Conservation (phyloP, 192 early-diverging fungal species). For the Phycomyces blakesleeanus region DNA sequence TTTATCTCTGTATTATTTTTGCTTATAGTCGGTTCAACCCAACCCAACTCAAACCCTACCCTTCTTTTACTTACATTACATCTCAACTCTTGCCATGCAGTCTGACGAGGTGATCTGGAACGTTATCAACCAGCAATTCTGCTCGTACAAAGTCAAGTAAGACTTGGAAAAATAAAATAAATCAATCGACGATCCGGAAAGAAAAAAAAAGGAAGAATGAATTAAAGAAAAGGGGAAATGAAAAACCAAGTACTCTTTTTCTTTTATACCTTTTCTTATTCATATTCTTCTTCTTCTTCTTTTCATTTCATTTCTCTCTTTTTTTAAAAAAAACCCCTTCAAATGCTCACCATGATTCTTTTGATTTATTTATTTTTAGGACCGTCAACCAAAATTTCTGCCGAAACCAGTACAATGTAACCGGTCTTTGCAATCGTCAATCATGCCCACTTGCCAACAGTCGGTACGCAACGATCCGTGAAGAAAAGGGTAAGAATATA, state of each 20-base stretch:
- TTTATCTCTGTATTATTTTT: too few relatives aligned
- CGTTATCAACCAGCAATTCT: slow-evolving; percentile 94
- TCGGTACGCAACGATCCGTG: slow-evolving; percentile 92
- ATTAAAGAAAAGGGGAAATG: too few relatives aligned
- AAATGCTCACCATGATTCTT: not conserved
- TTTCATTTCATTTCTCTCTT: too few relatives aligned
- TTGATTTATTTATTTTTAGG: slow-evolving; percentile 42
- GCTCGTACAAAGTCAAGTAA: slow-evolving; percentile 97
- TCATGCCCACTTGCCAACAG: slow-evolving; percentile 95
- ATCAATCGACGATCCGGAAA: too few relatives aligned
- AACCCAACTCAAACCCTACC: too few relatives aligned
- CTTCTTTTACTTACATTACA: not conserved
- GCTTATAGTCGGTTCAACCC: too few relatives aligned
- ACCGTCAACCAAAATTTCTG: slow-evolving; percentile 88
- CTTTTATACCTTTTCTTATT: too few relatives aligned
- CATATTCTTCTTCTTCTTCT: too few relatives aligned
- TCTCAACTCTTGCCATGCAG: slow-evolving; percentile 35
- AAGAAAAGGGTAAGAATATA: slow-evolving; percentile 60
- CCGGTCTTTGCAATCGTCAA: slow-evolving; percentile 91
- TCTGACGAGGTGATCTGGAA: slow-evolving; percentile 90
- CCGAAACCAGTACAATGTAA: slow-evolving; percentile 94
- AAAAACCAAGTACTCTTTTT: too few relatives aligned
- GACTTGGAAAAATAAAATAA: too few relatives aligned
- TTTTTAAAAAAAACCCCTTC: too few relatives aligned
- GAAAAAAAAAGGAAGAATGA: too few relatives aligned